phyloP scores from a whole-genome alignment of 192 early-diverging fungal genomes.

The Coemansia sp. region DNA sequence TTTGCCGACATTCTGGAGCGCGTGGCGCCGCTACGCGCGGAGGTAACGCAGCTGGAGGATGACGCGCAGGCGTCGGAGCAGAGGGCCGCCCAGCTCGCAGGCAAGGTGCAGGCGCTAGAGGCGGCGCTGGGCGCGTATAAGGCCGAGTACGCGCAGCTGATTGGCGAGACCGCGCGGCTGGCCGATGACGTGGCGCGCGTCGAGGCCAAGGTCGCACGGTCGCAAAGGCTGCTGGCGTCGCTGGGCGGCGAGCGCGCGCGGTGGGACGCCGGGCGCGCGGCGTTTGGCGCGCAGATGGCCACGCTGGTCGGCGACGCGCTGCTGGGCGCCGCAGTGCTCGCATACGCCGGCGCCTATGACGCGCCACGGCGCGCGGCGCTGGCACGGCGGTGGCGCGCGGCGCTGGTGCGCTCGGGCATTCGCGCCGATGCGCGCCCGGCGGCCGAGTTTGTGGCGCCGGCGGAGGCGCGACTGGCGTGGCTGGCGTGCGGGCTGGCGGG shows the following conservation, averaged over 20 bases:
- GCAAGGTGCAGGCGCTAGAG: slow-evolving; percentile 85
- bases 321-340: slow-evolving; percentile 88
- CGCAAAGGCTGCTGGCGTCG: slow-evolving; percentile 82
- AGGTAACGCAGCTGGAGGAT: slow-evolving; percentile 83
- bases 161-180: slow-evolving; percentile 88
- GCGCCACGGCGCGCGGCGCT: slow-evolving; percentile 91
- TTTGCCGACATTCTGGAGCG: slow-evolving; percentile 93
- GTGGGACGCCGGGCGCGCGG: slow-evolving; percentile 88
- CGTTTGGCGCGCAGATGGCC: slow-evolving; percentile 96
- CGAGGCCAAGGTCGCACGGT: slow-evolving; percentile 91
- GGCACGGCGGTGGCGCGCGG: slow-evolving; percentile 75
- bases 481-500: slow-evolving; percentile 82
- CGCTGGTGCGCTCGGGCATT: slow-evolving; percentile 55
- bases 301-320: slow-evolving; percentile 98
- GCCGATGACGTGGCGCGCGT: slow-evolving; percentile 94
- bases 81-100: slow-evolving; percentile 73
- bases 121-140: slow-evolving; percentile 89
- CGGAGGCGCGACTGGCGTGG: slow-evolving; percentile 94
- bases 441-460: slow-evolving; percentile 87
- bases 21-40: slow-evolving; percentile 93
- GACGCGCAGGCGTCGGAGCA: slow-evolving; percentile 73
- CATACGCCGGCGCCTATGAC: slow-evolving; percentile 98
- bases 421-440: slow-evolving; percentile 66
- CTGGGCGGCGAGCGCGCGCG: slow-evolving; percentile 91
- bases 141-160: slow-evolving; percentile 96